A percentile compares a stretch with the other conserved stretches of the same genome.
These are phyloP conservation scores for Taphrina sp. DNA, from an alignment of 1,139 yeast genomes.

Conservation along the genomic window DNA sequence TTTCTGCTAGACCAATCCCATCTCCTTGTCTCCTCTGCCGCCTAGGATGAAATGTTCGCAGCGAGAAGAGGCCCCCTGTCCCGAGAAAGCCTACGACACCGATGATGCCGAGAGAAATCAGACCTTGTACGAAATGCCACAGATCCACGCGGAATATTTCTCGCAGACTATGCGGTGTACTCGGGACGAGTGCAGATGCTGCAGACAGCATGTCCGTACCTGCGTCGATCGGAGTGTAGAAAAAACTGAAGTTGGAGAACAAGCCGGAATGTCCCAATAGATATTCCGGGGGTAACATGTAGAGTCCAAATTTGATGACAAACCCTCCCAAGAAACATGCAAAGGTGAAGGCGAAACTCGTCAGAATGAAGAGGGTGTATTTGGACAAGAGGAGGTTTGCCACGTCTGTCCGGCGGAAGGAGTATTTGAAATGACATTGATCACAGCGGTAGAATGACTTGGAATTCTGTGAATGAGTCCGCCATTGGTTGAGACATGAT, in stretches of 20 bases:
- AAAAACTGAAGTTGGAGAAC: constrained; percentile 20
- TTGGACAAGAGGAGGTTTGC: constrained; percentile 21
- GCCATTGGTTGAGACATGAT: constrained; percentile 27
- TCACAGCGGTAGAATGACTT: constrained; percentile 29
- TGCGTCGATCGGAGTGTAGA: constrained; percentile 31
- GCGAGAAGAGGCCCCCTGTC: constrained; percentile 25
- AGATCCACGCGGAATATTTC: constrained; percentile 23
- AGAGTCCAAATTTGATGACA: constrained; percentile 27
- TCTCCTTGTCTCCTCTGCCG: constrained; percentile 3
- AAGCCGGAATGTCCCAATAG: constrained; percentile 1
- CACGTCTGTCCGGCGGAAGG: constrained; percentile 29
- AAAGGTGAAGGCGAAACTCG: constrained; percentile 7
- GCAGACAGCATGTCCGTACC: constrained; percentile 24
- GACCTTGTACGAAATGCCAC: constrained; percentile 26
- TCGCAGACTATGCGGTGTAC: constrained; percentile 11
- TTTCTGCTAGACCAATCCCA: constrained; percentile 17
- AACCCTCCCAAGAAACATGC: constrained; percentile 31
- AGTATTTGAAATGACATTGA: constrained; percentile 31
- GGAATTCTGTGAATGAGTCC: constrained; percentile 16
- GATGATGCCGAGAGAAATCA: constrained; percentile 24
- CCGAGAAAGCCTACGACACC: constrained; percentile 27
- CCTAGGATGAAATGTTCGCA: constrained; percentile 16
- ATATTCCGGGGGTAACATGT: constrained; percentile 13
- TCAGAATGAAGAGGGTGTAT: constrained; percentile 7
- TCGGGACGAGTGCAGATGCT: constrained; percentile 20